Evolutionary conservation across 73 alveolate genomes (phyloP), one percentile per base, ranked within the genome.

Genomic region (Breviolum minutum): DNA sequence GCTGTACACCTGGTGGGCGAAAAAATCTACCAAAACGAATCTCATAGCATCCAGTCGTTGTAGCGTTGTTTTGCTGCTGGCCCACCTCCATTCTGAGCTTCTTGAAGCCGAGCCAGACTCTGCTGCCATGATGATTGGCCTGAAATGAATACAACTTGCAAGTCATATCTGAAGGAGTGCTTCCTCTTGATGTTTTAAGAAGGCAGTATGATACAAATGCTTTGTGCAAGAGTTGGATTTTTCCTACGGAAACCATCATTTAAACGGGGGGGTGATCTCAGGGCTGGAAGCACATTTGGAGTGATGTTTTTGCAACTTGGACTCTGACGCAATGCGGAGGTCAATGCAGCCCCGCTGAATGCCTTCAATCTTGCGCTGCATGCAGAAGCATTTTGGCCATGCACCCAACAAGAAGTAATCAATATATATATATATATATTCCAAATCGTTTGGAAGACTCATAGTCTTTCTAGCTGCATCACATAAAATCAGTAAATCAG

Each of bases 51-150:
- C 26, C 27, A 30, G 69, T 80, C 70, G 63, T 30, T 40, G 11
- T 17, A 11, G 24, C 17, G 17, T 11, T 66, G 74, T 66, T 27
- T 48, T 40, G 90, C 48, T 48, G 70, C 20, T 20, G 14, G n/a
- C 77, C 26, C 16, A n/a, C 92, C 92, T 83, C 76, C 73, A 8
- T 9, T 10, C 22, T 61, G 71, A 16, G 92, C 92, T 83, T 83
- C 76, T 2, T 48, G 76, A 83, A 83, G 92, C 73, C 26, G 60
- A 40, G 63, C 60, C 64, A 83, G 92, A 62, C 92, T 83, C 54
- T 60, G 9, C 62, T 83, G 92, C 92, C 92, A 83, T 19, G 73
- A n/a, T 22, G 92, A 54, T 54, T 20, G 92, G 62, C 92, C 92
- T 83, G 61, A 62, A 13, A 40, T 14, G 90, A 71, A 73, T 24